A percentile compares a stretch with the other conserved stretches of the same genome.
Evolutionary conservation across 768 basidiomycete species (phyloP).

Genomic region (Pleurotus giganteus): DNA sequence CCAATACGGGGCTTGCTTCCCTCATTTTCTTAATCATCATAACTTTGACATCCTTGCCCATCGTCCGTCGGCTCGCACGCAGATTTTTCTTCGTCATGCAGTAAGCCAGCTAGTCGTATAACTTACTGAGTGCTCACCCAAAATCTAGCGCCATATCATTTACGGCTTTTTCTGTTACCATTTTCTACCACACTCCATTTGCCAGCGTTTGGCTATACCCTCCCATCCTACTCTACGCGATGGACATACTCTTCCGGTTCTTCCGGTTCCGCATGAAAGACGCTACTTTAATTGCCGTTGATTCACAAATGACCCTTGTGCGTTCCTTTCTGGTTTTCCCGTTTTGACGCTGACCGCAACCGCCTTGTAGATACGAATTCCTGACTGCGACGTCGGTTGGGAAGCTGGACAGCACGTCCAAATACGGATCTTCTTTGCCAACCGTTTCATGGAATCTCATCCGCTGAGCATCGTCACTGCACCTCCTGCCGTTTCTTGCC

Average conservation of each 20-base stretch:
- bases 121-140: neutral
- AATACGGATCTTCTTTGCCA: conserved; percentile 56
- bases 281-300: conserved; percentile 62
- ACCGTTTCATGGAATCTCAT: conserved; percentile 76
- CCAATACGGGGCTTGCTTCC: conserved; percentile 71
- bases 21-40: conserved; percentile 62
- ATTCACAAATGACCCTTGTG: conserved; percentile 71
- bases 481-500: conserved; percentile 46
- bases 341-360: conserved; percentile 32
- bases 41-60: conserved; percentile 61
- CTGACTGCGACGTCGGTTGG: conserved; percentile 64
- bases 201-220: conserved; percentile 83
- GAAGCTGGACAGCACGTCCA: conserved; percentile 77
- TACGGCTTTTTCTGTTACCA: conserved; percentile 60
- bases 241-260: conserved; percentile 72
- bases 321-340: conserved; percentile 30
- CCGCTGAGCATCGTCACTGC: conserved; percentile 77
- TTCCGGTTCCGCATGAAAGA: conserved; percentile 74
- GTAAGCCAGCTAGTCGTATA: conserved; percentile 42
- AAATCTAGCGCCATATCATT: conserved; percentile 49
- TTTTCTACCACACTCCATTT: conserved; percentile 84
- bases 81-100: conserved; percentile 71
- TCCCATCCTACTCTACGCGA: conserved; percentile 73
- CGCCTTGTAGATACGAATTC: conserved; percentile 50
- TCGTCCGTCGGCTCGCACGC: conserved; percentile 61